phyloP scores from a whole-genome alignment of 768 basidiomycete species.

The Lepiota venenata region DNA sequence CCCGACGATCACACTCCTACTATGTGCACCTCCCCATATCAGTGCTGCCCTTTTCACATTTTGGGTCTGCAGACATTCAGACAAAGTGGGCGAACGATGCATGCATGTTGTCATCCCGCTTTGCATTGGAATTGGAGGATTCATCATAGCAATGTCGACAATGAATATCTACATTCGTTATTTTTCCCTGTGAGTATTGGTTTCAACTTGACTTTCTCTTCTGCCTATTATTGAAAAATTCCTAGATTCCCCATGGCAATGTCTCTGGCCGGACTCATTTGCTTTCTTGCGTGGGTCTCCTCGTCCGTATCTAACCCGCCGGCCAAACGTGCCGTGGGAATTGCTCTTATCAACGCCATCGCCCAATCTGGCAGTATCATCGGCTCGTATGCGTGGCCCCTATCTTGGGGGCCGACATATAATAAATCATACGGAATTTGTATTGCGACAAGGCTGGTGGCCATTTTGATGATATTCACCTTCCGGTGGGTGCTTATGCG shows the following conservation, averaged over 20 bases:
- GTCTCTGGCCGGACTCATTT: conserved; percentile 69
- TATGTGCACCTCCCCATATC: conserved; percentile 55
- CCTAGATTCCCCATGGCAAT: conserved; percentile 74
- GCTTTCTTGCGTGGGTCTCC: conserved; percentile 53
- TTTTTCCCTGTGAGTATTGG: conserved; percentile 46
- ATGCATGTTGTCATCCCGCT: conserved; percentile 57
- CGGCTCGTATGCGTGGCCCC: conserved; percentile 79
- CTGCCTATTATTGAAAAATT: not conserved
- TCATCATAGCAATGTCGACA: conserved; percentile 60
- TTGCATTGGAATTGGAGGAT: conserved; percentile 64
- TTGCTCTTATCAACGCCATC: conserved; percentile 80
- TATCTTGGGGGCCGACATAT: conserved; percentile 69
- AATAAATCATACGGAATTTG: conserved; percentile 70
- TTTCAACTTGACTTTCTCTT: not conserved
- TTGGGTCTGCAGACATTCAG: conserved; percentile 63
- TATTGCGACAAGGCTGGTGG: conserved; percentile 49
- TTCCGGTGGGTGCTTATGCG: conserved; percentile 42
- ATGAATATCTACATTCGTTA: conserved; percentile 63
- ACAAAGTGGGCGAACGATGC: conserved; percentile 67
- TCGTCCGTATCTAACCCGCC: conserved; percentile 56
- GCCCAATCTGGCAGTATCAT: conserved; percentile 82
- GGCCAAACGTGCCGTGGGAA: conserved; percentile 79
- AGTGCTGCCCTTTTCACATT: conserved; percentile 60
- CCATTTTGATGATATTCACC: conserved; percentile 45
- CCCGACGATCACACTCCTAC: conserved; percentile 59